phyloP scores from a whole-genome alignment of 768 basidiomycete genomes.

The Psilocybe azurescens region DNA sequence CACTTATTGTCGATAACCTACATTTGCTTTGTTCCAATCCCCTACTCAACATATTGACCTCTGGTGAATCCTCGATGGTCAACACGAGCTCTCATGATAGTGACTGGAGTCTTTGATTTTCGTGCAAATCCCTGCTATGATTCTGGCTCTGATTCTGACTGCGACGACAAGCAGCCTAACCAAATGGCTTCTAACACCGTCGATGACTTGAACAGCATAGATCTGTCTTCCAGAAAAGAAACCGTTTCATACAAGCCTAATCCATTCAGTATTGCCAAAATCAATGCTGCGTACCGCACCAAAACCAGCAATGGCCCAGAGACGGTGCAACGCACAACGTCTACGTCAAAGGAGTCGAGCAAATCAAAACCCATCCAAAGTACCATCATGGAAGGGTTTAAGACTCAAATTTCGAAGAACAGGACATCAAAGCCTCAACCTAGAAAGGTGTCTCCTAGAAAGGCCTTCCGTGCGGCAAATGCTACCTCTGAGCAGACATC shows the following conservation, averaged over 20 bases:
- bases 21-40: no score
- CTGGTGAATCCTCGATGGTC: neutral
- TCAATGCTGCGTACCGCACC: conserved; percentile 68
- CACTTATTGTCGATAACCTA: no score
- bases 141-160: conserved; percentile 24
- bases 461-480: neutral
- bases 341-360: neutral
- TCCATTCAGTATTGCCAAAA: conserved; percentile 82
- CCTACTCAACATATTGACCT: no score
- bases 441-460: neutral
- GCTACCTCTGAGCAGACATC: neutral
- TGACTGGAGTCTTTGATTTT: conserved; percentile 46
- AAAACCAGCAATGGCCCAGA: conserved; percentile 1
- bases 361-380: conserved; percentile 14
- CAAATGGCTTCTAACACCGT: conserved; percentile 26
- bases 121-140: conserved; percentile 30
- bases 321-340: neutral
- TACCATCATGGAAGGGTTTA: conserved; percentile 52
- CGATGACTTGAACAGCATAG: conserved; percentile 52
- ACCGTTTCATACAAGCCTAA: conserved; percentile 71
- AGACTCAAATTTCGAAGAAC: conserved; percentile 39
- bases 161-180: neutral
- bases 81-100: neutral
- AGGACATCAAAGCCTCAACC: neutral
- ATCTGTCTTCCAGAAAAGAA: conserved; percentile 65